These are phyloP conservation scores for Akanthomyces lecanii DNA, from an alignment of 2,329 filamentous ascomycete species.

Conservation along the genomic window DNA sequence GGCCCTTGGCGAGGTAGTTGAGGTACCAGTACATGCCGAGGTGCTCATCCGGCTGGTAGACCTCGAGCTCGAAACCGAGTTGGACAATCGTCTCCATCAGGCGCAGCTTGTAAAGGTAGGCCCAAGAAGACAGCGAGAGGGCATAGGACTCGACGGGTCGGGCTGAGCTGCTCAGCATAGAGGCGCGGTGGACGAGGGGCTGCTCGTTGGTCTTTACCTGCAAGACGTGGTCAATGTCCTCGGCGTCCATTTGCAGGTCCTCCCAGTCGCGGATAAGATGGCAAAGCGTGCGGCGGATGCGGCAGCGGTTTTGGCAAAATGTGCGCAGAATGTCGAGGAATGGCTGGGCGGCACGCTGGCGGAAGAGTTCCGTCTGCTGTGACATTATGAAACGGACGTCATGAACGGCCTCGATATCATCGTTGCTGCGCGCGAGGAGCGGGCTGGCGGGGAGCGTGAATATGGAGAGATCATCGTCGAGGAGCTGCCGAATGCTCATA, in stretches of 20 bases:
- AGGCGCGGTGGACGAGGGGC: slow-evolving; percentile 47
- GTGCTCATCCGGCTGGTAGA: slow-evolving; percentile 83
- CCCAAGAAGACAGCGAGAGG: slow-evolving; percentile 81
- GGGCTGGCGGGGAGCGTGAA: slow-evolving; percentile 68
- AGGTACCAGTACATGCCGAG: slow-evolving; percentile 90
- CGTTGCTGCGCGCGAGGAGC: slow-evolving; percentile 69
- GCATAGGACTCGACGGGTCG: slow-evolving; percentile 53
- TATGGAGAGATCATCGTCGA: slow-evolving; percentile 78
- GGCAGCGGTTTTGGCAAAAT: slow-evolving; percentile 84
- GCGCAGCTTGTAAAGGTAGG: slow-evolving; percentile 82
- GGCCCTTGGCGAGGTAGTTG: slow-evolving; percentile 65
- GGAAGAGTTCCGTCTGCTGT: slow-evolving; percentile 66
- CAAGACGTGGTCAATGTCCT: slow-evolving; percentile 68
- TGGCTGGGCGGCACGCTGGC: slow-evolving; percentile 58
- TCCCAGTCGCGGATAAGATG: slow-evolving; percentile 84
- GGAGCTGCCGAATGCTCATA: slow-evolving; percentile 66
- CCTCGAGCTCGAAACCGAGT: slow-evolving; percentile 87
- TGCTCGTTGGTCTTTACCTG: slow-evolving; percentile 58
- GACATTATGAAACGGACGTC: slow-evolving; percentile 72
- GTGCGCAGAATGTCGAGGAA: slow-evolving; percentile 82
- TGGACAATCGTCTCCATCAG: slow-evolving; percentile 85
- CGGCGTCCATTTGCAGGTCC: slow-evolving; percentile 73
- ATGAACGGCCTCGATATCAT: slow-evolving; percentile 68
- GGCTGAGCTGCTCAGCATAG: slow-evolving; percentile 24
- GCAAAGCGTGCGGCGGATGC: slow-evolving; percentile 82